Evolutionary conservation across 257 asterid species (phyloP), one percentile per base, ranked within the genome.

Genomic region (Plectranthus barbatus): DNA sequence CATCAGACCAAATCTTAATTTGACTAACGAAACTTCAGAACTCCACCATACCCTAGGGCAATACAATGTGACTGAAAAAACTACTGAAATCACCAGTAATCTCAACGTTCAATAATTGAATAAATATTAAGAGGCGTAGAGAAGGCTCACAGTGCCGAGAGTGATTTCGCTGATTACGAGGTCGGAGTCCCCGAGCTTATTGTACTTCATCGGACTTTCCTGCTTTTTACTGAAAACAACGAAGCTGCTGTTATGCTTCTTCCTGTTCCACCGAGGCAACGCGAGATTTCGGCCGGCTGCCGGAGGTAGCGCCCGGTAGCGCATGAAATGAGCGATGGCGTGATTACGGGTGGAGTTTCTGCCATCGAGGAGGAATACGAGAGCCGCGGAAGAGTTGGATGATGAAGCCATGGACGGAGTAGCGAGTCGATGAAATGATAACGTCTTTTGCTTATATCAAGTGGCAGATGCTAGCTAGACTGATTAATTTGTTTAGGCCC

Each of bases 171-270:
- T 88, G 41, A 91, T 84, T 45, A 77, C 41, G 33, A 91, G 96
- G 76, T 91, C 91, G 15, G 98, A 91, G 71, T 88, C 95, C 0
- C 96, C 98, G 47, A 91, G 93, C 55, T 84, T 88, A 70, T 67
- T 80, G 70, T 84, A 91, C 71, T 81, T 68, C 77, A 91, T 61
- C 3, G 87, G 69, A 45, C 51, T 74, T 21, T 71, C 80, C 23
- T 20, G 62, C 34, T 59, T 74, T 36, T 69, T 65, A 61, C 77
- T 62, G 66, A 56, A 74, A 56, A 77, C 55, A 1, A 66, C 68
- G 48, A 65, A 64, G 49, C 64, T 50, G 61, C 50, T 64, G 18
- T 7, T 73, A 49, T 62, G 71, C 60, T 60, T 71, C 46, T 58
- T 64, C 62, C 71, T 67, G 62, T 66, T 58, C 48, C 45, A 68